Base-by-base conservation (phyloP, 768 basidiomycete species). In the Xerocomus potaroensis region DNA sequence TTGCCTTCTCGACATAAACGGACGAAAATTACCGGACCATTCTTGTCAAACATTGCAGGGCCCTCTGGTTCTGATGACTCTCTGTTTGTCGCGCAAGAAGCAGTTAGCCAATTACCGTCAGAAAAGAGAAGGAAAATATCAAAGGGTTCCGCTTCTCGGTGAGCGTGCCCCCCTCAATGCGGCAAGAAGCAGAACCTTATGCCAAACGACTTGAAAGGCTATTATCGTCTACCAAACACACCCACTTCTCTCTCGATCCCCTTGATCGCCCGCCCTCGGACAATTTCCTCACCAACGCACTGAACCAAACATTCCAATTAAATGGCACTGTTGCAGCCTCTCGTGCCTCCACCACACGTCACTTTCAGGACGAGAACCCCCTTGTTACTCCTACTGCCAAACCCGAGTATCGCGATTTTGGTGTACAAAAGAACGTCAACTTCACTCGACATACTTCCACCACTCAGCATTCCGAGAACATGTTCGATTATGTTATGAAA, bases 141-240 rank as follows among this genome's bases (percentile, higher is more conserved):
- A 8, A 54, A 38, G 43, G 51, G 62, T 53, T 40, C 58, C 50
- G 61, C 54, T 65, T 58, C 62, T 53, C 63, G 61, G 62, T 64
- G 58, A 64, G 62, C 54, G 48, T 44, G 47, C 47, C 56, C 48
- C 52, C 47, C 61, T 62, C 61, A 59, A 62, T 64, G 59, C 46
- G 29, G 31, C 52, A 42, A 49, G 62, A 59, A 64, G 61, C 52
- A 56, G 54, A 59, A 49, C 57, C 61, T 62, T 43, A 62, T 36
- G 50, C 46, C 48, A 50, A 19, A 31, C 50, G 34, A 53, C 59
- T 57, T 52, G 48, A 59, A 65, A 64, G 62, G 50, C 49, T 18
- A 31, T 16, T 46, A 31, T 38, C 22, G 33, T 34, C 45, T n/a
- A 30, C 31, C 36, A 45, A 54, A 43, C 45, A 34, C 4, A 15